phyloP scores from a whole-genome alignment of 805 yeast species.

The Wickerhamomyces queroliae region DNA sequence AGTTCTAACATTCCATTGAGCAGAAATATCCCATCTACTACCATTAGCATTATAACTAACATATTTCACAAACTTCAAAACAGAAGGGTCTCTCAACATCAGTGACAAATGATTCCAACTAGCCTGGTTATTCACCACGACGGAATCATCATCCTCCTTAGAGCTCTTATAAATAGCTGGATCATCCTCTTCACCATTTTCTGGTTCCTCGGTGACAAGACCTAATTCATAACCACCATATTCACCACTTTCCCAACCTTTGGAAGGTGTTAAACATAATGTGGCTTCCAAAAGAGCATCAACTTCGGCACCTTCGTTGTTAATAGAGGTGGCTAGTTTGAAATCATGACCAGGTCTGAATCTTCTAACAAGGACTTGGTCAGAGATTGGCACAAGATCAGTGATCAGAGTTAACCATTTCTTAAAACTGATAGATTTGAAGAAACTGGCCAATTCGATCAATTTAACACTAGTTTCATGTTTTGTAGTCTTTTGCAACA shows the following conservation, averaged over 20 bases:
- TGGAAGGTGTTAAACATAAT: conserved; percentile 71
- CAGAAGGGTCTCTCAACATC: conserved; percentile 77
- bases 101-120: conserved; percentile 75
- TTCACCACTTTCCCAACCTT: conserved; percentile 86
- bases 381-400: conserved; percentile 52
- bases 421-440: conserved; percentile 56
- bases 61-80: conserved; percentile 89
- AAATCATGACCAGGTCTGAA: conserved; percentile 95
- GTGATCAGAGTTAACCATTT: conserved; percentile 68
- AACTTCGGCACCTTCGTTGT: conserved; percentile 25
- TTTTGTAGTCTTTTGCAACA: conserved; percentile 17
- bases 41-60: conserved; percentile 86
- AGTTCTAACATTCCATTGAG: conserved; percentile 70
- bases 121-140: conserved; percentile 74
- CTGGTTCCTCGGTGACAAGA: conserved; percentile 53
- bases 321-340: conserved; percentile 72
- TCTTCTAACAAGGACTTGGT: conserved; percentile 70
- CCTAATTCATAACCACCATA: conserved; percentile 92
- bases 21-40: conserved; percentile 84
- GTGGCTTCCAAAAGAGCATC: conserved; percentile 69
- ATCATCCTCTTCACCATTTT: conserved; percentile 51
- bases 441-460: conserved; percentile 48
- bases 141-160: conserved; percentile 65
- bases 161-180: conserved; percentile 73
- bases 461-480: conserved; percentile 34